Conservation (phyloP, 1,284 basidiomycete genomes). For the Mycosarcoma mackinlayi region DNA sequence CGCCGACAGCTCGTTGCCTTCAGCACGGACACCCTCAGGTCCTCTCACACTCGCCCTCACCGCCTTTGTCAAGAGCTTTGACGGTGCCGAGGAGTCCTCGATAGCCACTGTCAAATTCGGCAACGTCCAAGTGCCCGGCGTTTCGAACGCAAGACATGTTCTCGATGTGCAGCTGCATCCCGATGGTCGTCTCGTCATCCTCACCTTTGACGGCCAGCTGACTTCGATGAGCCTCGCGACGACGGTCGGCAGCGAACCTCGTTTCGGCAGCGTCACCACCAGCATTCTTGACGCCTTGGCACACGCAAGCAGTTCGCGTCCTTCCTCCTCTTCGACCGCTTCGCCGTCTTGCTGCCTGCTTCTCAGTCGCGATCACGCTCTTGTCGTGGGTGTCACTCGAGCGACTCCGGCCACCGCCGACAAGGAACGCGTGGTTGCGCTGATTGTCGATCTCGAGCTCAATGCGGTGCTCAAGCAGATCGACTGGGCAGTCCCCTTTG, state of each 20-base stretch:
- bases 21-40: conserved; percentile 6
- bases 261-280: conserved; percentile 17
- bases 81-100: conserved; percentile 18
- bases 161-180: conserved; percentile 36
- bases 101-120: conserved; percentile 25
- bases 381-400: conserved; percentile 29
- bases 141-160: conserved; percentile 18
- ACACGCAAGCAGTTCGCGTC: conserved; percentile 18
- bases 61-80: conserved; percentile 37
- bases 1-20: not conserved
- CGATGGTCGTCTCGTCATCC: conserved; percentile 31
- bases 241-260: conserved; percentile 18
- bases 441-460: conserved; percentile 43
- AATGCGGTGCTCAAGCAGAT: conserved; percentile 39
- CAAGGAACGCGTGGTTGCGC: conserved; percentile 38
- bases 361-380: conserved; percentile 44
- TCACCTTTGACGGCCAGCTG: conserved; percentile 28
- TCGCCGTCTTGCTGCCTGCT: conserved; percentile 29
- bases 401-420: conserved; percentile 18
- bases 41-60: conserved; percentile 29
- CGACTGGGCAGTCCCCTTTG: conserved; percentile 39
- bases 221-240: conserved; percentile 19
- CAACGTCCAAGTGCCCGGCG: conserved; percentile 11
- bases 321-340: conserved; percentile 26
- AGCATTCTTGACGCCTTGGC: conserved; percentile 16